A percentile compares a stretch with the other conserved stretches of the same genome.
Evolutionary conservation across 768 basidiomycete species (phyloP).

Genomic region (Podaxis pistillaris): DNA sequence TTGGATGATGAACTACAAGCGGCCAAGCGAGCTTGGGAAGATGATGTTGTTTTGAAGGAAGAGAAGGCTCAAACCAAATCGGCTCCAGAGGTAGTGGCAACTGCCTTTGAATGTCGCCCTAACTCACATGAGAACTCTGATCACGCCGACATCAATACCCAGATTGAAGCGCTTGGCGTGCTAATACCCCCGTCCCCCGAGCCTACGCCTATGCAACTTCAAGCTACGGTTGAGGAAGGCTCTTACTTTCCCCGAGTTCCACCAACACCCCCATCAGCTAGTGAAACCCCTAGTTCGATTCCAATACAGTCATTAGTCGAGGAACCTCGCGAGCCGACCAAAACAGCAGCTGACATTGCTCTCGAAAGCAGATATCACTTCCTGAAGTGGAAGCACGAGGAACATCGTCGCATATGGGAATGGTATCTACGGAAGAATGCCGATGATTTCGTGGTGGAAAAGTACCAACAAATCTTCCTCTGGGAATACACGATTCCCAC

Average conservation of each 20-base stretch:
- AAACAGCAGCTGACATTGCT: conserved; percentile 66
- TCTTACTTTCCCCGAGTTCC: conserved; percentile 31
- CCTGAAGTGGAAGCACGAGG: conserved; percentile 79
- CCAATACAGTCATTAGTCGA: background rate
- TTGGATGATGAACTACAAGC: conserved; percentile 75
- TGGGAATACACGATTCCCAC: conserved; percentile 80
- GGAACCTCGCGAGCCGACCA: conserved; percentile 39
- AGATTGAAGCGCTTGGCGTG: conserved; percentile 57
- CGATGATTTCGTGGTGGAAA: conserved; percentile 87
- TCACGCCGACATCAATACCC: conserved; percentile 58
- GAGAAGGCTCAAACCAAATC: conserved; percentile 52
- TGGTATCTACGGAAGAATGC: conserved; percentile 89
- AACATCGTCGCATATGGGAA: conserved; percentile 89
- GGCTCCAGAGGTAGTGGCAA: conserved; percentile 37
- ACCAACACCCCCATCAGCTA: conserved; percentile 12
- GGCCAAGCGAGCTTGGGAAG: conserved; percentile 80
- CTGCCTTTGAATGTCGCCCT: conserved; percentile 9
- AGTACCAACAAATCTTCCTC: conserved; percentile 86
- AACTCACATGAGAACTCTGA: conserved; percentile 18
- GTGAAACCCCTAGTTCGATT: background rate
- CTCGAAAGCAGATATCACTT: conserved; percentile 70
- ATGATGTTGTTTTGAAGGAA: conserved; percentile 77
- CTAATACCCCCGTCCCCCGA: conserved; percentile 25
- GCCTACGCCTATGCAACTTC: conserved; percentile 30
- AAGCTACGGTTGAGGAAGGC: conserved; percentile 27